phyloP scores from a whole-genome alignment of 1,139 yeast species.

The Nakaseomyces glabratus region DNA sequence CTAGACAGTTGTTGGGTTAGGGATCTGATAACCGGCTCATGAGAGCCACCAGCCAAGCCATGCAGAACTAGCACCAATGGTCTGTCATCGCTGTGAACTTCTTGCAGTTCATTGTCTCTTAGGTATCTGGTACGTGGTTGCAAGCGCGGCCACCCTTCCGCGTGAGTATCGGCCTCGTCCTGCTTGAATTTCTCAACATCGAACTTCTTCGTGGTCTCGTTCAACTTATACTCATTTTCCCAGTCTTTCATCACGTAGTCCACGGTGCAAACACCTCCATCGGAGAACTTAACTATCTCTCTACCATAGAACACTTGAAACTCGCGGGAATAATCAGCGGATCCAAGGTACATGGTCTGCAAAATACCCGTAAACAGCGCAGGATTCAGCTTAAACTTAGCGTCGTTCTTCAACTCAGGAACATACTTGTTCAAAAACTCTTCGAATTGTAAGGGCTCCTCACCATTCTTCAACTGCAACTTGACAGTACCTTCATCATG shows the following conservation, averaged over 20 bases:
- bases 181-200: conserved; percentile 41
- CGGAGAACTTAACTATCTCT: conserved; percentile 50
- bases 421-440: conserved; percentile 37
- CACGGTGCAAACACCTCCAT: conserved; percentile 62
- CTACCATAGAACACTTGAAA: conserved; percentile 70
- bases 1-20: conserved; percentile 32
- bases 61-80: conserved; percentile 70
- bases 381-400: conserved; percentile 53
- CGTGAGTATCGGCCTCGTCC: conserved; percentile 46
- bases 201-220: conserved; percentile 13
- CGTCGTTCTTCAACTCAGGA: conserved; percentile 39
- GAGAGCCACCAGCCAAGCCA: conserved; percentile 90
- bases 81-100: conserved; percentile 34
- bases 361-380: conserved; percentile 60
- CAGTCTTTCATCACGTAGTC: conserved; percentile 56
- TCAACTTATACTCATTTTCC: conserved; percentile 33
- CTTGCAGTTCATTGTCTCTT: conserved; percentile 40
- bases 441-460: conserved; percentile 26
- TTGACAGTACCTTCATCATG: conserved; percentile 33
- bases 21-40: conserved; percentile 77
- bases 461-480: conserved; percentile 33
- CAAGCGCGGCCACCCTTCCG: conserved; percentile 61
- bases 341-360: conserved; percentile 63
- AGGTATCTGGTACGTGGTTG: conserved; percentile 75
- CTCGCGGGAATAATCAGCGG: conserved; percentile 43